Conservation (phyloP, 2,329 filamentous ascomycete genomes). For the Fusarium nurragi region DNA sequence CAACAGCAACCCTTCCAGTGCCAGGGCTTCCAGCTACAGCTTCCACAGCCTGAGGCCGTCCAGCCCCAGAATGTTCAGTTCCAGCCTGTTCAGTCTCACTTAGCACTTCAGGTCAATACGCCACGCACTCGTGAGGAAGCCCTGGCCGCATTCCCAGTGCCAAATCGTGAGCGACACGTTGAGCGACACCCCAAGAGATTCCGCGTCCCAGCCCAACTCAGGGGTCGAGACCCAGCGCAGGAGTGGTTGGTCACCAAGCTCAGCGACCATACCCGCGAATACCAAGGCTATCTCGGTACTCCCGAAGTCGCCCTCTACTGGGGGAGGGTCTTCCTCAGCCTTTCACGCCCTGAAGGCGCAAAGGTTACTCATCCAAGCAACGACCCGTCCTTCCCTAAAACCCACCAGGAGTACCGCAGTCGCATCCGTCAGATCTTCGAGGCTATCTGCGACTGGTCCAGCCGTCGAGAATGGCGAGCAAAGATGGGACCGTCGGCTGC, state of each 20-base stretch:
- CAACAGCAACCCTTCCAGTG: not conserved
- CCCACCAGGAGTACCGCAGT: not conserved
- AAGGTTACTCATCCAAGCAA: not conserved
- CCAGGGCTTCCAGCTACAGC: not conserved
- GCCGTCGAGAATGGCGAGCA: slow-evolving; percentile 28
- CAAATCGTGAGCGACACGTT: not conserved
- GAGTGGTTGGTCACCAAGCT: slow-evolving; percentile 1
- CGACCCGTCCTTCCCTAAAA: slow-evolving; percentile 25
- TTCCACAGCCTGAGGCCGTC: not conserved
- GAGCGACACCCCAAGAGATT: slow-evolving; percentile 1
- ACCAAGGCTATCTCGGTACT: slow-evolving; percentile 17
- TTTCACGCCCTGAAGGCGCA: not conserved
- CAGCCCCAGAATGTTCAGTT: accelerated
- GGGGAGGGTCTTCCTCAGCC: slow-evolving; percentile 1
- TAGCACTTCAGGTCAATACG: not conserved
- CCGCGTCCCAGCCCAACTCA: not conserved
- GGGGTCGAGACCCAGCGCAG: not conserved
- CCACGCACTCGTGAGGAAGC: not conserved
- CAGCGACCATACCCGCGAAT: slow-evolving; percentile 3
- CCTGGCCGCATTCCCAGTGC: not conserved
- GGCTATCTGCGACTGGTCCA: slow-evolving; percentile 36
- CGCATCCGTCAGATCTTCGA: slow-evolving; percentile 30
- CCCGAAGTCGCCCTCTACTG: not conserved
- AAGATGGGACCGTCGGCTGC: slow-evolving; percentile 28
- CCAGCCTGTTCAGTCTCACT: not conserved